phyloP scores from a whole-genome alignment of 2,329 filamentous ascomycete species.

The Neonectria magnoliae region DNA sequence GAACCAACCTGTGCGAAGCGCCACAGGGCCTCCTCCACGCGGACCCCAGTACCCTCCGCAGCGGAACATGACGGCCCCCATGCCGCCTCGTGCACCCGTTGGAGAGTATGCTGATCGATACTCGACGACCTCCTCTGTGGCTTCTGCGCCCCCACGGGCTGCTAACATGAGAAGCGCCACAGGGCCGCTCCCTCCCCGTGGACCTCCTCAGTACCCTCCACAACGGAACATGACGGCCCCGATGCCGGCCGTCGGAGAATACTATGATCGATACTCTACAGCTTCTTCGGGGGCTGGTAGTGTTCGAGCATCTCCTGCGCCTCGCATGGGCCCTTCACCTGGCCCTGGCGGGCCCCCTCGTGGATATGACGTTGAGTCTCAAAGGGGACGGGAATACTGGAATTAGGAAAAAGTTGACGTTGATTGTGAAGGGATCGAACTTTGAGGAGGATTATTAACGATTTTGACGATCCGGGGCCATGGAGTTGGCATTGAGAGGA shows the following conservation, averaged over 20 bases:
- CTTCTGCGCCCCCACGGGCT: not conserved
- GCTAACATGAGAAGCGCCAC: constrained; percentile 51
- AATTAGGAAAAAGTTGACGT: constrained; percentile 2
- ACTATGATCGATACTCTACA: constrained; percentile 42
- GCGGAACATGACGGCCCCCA: constrained; percentile 58
- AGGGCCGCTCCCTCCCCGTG: constrained; percentile 47
- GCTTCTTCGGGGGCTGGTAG: constrained; percentile 24
- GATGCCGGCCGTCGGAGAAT: constrained; percentile 45
- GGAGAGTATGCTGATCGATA: constrained; percentile 44
- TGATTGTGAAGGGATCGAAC: constrained; percentile 15
- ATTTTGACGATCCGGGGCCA: constrained; percentile 18
- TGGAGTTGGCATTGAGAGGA: constrained; percentile 14
- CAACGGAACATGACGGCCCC: constrained; percentile 59
- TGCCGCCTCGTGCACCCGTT: constrained; percentile 44
- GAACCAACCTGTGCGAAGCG: constrained; percentile 49
- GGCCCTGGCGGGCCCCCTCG: constrained; percentile 44
- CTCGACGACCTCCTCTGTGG: constrained; percentile 32
- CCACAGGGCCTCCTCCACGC: constrained; percentile 50
- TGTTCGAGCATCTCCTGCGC: constrained; percentile 23
- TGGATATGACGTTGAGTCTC: constrained; percentile 51
- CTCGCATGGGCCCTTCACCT: constrained; percentile 23
- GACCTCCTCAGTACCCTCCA: constrained; percentile 49
- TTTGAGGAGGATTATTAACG: constrained; percentile 27
- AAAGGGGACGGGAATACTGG: constrained; percentile 45
- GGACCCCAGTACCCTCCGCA: constrained; percentile 51